Percentiles rank a stretch among this genome's conserved stretches.
These are phyloP conservation scores for Aspergillus sergii DNA, from an alignment of 2,329 filamentous ascomycete genomes.

Conservation along the genomic window DNA sequence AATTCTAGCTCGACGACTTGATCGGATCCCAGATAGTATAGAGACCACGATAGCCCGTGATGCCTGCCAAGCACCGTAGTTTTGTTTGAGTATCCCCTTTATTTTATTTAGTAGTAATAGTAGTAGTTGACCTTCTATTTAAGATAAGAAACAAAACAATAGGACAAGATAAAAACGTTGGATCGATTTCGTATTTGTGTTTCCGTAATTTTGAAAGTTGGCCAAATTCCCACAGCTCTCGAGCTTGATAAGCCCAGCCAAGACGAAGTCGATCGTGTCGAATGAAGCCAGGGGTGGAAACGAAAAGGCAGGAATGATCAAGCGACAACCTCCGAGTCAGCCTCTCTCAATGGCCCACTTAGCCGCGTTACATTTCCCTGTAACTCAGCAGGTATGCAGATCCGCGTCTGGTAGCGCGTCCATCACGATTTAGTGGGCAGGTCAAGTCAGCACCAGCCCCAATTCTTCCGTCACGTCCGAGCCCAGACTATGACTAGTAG, in stretches of 20 bases:
- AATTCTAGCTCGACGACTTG: neutral
- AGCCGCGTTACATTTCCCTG: conserved; percentile 8
- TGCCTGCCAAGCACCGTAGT: neutral
- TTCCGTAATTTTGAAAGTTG: neutral
- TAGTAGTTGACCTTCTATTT: too few relatives aligned
- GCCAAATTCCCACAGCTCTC: neutral
- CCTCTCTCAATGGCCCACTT: conserved; percentile 9
- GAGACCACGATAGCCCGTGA: neutral
- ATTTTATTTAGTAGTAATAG: too few relatives aligned
- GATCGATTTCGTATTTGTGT: too few relatives aligned
- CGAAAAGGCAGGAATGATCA: neutral
- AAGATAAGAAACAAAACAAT: too few relatives aligned
- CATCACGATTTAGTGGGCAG: neutral
- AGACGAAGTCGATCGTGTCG: neutral
- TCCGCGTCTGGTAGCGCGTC: conserved; percentile 6
- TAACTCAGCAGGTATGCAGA: conserved; percentile 7
- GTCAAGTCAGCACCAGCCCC: neutral
- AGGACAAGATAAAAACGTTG: too few relatives aligned
- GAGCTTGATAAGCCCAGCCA: neutral
- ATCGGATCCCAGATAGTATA: neutral
- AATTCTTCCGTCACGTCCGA: conserved; percentile 1
- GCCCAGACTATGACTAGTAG: neutral
- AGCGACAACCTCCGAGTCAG: neutral
- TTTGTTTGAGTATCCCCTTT: neutral
- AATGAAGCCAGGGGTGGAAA: neutral